phyloP scores from a whole-genome alignment of 2,329 filamentous ascomycete genomes.

The Clonostachys rosea region DNA sequence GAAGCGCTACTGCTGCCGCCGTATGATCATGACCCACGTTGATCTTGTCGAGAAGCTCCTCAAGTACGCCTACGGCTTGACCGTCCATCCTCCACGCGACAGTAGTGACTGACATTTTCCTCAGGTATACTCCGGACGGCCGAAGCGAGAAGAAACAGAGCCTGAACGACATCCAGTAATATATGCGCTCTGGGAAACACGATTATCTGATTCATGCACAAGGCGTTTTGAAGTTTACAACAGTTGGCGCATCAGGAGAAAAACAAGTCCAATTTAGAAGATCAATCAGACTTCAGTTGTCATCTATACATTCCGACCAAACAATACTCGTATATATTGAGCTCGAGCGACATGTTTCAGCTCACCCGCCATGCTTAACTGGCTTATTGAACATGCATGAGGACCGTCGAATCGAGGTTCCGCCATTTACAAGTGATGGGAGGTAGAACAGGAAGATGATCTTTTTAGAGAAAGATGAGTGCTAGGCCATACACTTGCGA shows the following conservation, averaged over 20 bases:
- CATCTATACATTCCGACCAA: background rate
- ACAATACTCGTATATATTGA: background rate
- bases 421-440: too few relatives aligned
- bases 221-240: too few relatives aligned
- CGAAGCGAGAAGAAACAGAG: conserved; percentile 56
- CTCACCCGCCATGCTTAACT: too few relatives aligned
- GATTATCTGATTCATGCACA: too few relatives aligned
- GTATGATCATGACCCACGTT: conserved; percentile 99
- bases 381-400: too few relatives aligned
- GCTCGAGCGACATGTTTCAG: too few relatives aligned
- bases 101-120: background rate
- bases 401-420: too few relatives aligned
- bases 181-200: conserved; percentile 1
- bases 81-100: background rate
- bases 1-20: conserved; percentile 95
- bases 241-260: background rate
- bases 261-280: background rate
- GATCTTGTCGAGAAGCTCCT: conserved; percentile 98
- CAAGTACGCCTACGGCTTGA: conserved; percentile 53
- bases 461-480: too few relatives aligned
- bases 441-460: too few relatives aligned
- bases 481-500: too few relatives aligned
- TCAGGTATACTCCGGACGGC: conserved; percentile 57
- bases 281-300: background rate
- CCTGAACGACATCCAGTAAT: conserved; percentile 23